Evolutionary conservation across 1,284 basidiomycete species (phyloP).

Genomic region (Phylloporus sp.): DNA sequence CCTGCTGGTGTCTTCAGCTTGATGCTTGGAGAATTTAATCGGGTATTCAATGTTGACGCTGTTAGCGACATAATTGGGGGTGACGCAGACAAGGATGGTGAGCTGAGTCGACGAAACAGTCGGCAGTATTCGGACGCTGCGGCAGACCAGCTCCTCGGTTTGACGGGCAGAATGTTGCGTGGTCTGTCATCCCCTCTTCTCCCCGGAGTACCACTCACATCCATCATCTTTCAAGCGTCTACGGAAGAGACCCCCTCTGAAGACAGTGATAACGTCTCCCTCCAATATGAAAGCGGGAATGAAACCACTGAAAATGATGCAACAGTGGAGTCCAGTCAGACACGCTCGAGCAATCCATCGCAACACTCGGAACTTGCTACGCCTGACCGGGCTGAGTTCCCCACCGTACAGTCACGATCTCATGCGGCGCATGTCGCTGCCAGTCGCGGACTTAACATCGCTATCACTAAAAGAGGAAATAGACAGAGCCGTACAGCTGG

Average conservation of each 20-base stretch:
- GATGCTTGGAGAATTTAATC: slow-evolving; percentile 90
- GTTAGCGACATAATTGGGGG: slow-evolving; percentile 46
- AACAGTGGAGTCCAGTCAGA: slow-evolving; percentile 57
- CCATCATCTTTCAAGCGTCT: slow-evolving; percentile 44
- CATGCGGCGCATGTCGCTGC: slow-evolving; percentile 70
- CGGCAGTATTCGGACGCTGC: slow-evolving; percentile 80
- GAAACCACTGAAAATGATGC: slow-evolving; percentile 72
- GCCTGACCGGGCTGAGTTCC: slow-evolving; percentile 26
- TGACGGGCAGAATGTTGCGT: slow-evolving; percentile 70
- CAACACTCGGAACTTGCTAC: slow-evolving; percentile 32
- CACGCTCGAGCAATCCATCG: slow-evolving; percentile 50
- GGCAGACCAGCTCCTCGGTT: slow-evolving; percentile 78
- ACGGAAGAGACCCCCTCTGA: slow-evolving; percentile 70
- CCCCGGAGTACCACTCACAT: slow-evolving; percentile 21
- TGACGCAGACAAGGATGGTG: slow-evolving; percentile 46
- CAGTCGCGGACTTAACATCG: slow-evolving; percentile 73
- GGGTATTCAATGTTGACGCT: slow-evolving; percentile 81
- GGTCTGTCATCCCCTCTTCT: slow-evolving; percentile 51
- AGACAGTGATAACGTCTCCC: slow-evolving; percentile 70
- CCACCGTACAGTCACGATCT: slow-evolving; percentile 38
- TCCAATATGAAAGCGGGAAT: slow-evolving; percentile 74
- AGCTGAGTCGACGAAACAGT: slow-evolving; percentile 72
- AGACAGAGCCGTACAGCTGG: slow-evolving; percentile 70
- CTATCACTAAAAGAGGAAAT: slow-evolving; percentile 61
- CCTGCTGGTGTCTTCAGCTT: slow-evolving; percentile 94